phyloP scores from a whole-genome alignment of 2,329 filamentous ascomycete genomes.

The Sclerotinia subarctica region DNA sequence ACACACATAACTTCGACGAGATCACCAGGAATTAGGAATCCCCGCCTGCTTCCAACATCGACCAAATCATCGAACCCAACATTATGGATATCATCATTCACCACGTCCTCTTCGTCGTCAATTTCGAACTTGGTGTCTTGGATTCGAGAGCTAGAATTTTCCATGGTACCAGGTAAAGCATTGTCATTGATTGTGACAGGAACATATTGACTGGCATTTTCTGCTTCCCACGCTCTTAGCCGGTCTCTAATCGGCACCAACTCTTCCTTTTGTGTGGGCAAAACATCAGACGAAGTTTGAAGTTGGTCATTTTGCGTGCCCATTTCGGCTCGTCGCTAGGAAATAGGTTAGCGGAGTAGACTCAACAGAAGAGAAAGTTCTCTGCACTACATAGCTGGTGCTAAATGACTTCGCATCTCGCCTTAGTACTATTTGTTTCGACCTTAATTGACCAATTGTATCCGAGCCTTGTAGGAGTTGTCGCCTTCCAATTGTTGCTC shows the following conservation, averaged over 20 bases:
- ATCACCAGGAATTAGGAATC: constrained; percentile 38
- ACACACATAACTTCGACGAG: constrained; percentile 37
- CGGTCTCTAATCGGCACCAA: constrained; percentile 38
- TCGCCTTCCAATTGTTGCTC: not conserved
- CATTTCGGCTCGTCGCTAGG: not conserved
- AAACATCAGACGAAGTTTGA: not conserved
- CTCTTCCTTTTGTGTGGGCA: not conserved
- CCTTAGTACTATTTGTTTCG: not conserved
- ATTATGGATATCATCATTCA: constrained; percentile 35
- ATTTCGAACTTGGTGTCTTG: constrained; percentile 5
- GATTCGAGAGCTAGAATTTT: constrained; percentile 22
- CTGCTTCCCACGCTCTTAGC: constrained; percentile 22
- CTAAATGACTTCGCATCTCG: constrained; percentile 1
- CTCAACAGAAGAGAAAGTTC: not conserved
- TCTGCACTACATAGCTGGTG: not conserved
- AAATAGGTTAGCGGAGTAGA: not conserved
- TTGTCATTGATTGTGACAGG: constrained; percentile 7
- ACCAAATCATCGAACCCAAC: constrained; percentile 48
- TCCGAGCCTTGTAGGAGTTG: not conserved
- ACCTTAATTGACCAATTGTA: not conserved
- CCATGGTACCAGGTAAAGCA: constrained; percentile 16
- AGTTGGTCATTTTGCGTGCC: not conserved
- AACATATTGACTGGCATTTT: constrained; percentile 10
- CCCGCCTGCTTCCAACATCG: constrained; percentile 39
- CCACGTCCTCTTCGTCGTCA: constrained; percentile 29